Evolutionary conservation across 805 yeast species (phyloP), one percentile per base, ranked within the genome.

Genomic region (Spencermartinsiella europaea): DNA sequence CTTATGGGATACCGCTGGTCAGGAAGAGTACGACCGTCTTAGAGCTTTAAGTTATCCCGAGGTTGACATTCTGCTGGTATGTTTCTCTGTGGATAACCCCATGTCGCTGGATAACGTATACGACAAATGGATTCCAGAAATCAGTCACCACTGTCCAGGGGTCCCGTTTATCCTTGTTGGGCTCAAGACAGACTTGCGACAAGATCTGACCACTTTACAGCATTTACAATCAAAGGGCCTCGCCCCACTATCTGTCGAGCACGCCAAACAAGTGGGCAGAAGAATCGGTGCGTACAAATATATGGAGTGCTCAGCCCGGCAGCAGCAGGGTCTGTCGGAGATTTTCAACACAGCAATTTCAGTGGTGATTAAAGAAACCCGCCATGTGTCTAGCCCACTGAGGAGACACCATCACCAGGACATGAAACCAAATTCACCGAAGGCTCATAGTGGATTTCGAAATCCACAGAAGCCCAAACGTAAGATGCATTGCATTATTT

Each of bases 1-100:
- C 0, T 64, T 86, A 25, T 86, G 95, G 95, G 96, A 87, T 61
- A 85, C 95, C 0, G 95, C 95, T 0, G 93, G 95, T 2, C 93
- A 85, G 65, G 95, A 86, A 64, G 93, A 85, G 62, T 85, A 84
- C 60, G 90, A 83, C 61, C 69, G 95, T 44, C 67, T 86, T 46
- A 71, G 96, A 50, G 93, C 95, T 1, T 69, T 88, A 40, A 74
- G 84, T 37, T 87, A 87, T 60, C 83, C 90, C 4, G 95, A 85
- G 55, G 85, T 83, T 2, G 85, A 87, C 62, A 68, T 88, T 1
- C 64, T 88, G 15, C 68, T 90, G 47, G 70, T 88, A 5, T 89
- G 96, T 48, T 90, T 85, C 63, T 70, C 91, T 1, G 72, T 87
- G 22, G 83, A 81, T 55, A 75, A 74, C 46, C 66, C 71, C 16